Evolutionary conservation across 2,329 filamentous ascomycete genomes (phyloP).

Genomic region (Colletotrichum limetticola): DNA sequence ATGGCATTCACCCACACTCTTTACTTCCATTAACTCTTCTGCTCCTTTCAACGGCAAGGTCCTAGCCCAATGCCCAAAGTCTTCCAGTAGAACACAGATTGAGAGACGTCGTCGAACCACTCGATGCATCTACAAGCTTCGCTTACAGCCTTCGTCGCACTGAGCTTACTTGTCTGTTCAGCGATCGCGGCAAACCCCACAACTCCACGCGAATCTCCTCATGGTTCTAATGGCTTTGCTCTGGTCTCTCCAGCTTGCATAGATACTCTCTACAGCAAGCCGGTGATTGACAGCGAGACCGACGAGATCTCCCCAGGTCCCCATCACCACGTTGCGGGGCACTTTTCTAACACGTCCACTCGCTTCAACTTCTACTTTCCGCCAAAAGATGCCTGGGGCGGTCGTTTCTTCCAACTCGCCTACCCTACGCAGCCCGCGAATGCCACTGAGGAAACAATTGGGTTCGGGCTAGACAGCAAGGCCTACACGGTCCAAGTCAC

Average conservation of each 20-base stretch:
- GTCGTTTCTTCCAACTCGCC: slow-evolving; percentile 38
- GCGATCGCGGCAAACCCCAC: neutral
- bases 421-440: slow-evolving; percentile 35
- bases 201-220: neutral
- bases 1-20: too few relatives aligned
- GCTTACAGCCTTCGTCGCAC: neutral
- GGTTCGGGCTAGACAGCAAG: slow-evolving; percentile 35
- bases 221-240: neutral
- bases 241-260: slow-evolving; percentile 5
- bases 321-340: slow-evolving; percentile 35
- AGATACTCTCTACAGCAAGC: slow-evolving; percentile 25
- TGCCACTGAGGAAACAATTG: slow-evolving; percentile 28
- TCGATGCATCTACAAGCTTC: neutral
- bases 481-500: slow-evolving; percentile 37
- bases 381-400: slow-evolving; percentile 26
- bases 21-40: too few relatives aligned
- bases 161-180: neutral
- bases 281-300: slow-evolving; percentile 32
- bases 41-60: too few relatives aligned
- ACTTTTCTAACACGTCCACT: slow-evolving; percentile 35
- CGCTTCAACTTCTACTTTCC: slow-evolving; percentile 40
- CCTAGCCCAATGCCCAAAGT: too few relatives aligned
- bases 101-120: too few relatives aligned
- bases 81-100: too few relatives aligned
- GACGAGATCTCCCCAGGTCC: slow-evolving; percentile 18